Conservation (phyloP, 2,329 filamentous ascomycete species). For the Diaporthe sp. region DNA sequence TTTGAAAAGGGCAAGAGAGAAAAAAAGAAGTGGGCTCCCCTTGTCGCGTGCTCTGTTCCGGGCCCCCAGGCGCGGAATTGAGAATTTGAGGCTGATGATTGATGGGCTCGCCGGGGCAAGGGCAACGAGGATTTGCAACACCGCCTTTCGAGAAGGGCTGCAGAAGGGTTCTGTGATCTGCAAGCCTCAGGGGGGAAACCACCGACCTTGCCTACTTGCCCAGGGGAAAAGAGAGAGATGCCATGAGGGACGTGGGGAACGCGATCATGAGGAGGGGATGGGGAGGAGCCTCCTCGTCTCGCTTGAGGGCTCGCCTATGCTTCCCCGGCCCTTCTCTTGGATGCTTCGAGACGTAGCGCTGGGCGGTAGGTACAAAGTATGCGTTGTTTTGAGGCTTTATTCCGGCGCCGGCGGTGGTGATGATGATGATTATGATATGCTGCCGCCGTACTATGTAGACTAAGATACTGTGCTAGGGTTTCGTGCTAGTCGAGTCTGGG, state of each 20-base stretch:
- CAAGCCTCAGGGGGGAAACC: constrained; percentile 14
- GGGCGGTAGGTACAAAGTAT: constrained; percentile 7
- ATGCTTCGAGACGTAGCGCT: constrained; percentile 7
- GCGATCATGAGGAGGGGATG: constrained; percentile 5
- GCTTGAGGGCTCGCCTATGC: constrained; percentile 24
- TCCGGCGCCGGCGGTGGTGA: not conserved
- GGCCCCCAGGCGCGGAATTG: not conserved
- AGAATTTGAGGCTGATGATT: constrained; percentile 33
- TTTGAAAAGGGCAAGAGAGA: constrained; percentile 15
- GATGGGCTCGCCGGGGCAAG: constrained; percentile 22
- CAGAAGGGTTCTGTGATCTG: constrained; percentile 27
- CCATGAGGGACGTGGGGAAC: constrained; percentile 8
- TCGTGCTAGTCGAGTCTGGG: constrained; percentile 6
- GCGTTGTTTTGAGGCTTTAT: constrained; percentile 19
- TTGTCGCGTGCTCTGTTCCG: not conserved
- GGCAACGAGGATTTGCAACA: constrained; percentile 31
- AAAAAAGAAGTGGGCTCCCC: constrained; percentile 25
- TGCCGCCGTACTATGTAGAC: not conserved
- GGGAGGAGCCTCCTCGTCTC: constrained; percentile 20
- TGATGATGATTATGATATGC: not conserved
- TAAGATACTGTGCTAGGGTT: constrained; percentile 1
- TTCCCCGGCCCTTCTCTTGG: constrained; percentile 12
- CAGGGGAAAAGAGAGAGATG: not conserved
- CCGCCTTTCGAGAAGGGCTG: constrained; percentile 35
- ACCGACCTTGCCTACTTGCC: too few relatives aligned